Conservation (phyloP, 176 grass and related monocot species). For the Oryza rufipogon region DNA sequence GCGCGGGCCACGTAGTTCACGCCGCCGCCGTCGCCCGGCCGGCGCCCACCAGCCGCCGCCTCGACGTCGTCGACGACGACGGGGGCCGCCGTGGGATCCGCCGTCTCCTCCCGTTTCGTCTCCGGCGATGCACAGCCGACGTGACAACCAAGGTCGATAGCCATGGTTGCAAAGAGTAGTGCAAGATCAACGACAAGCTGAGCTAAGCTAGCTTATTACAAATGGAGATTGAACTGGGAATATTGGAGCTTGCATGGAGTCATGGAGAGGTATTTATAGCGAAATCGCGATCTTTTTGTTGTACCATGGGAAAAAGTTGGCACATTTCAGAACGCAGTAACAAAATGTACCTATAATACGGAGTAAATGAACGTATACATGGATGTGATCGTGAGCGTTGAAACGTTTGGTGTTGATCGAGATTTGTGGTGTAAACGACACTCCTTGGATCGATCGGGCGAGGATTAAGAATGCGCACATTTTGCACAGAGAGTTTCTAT, state of each 20-base stretch:
- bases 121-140: constrained; percentile 33
- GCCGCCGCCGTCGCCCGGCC: neutral
- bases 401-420: neutral
- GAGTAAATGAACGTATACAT: no score
- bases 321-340: neutral
- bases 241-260: constrained; percentile 8
- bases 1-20: constrained; percentile 68
- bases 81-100: neutral
- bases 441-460: neutral
- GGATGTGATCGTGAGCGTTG: neutral
- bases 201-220: neutral
- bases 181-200: neutral
- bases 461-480: neutral
- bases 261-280: constrained; percentile 47
- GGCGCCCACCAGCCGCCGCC: neutral
- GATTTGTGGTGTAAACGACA: neutral
- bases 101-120: neutral
- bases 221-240: neutral
- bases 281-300: neutral
- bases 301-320: neutral
- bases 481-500: neutral
- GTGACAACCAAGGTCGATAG: constrained; percentile 43
- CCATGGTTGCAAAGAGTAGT: constrained; percentile 35
- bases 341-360: no score
- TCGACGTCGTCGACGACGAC: constrained; percentile 22